Evolutionary conservation across 768 basidiomycete genomes (phyloP), one percentile per base, ranked within the genome.

Genomic region (Brasilioporus rufonigricans): DNA sequence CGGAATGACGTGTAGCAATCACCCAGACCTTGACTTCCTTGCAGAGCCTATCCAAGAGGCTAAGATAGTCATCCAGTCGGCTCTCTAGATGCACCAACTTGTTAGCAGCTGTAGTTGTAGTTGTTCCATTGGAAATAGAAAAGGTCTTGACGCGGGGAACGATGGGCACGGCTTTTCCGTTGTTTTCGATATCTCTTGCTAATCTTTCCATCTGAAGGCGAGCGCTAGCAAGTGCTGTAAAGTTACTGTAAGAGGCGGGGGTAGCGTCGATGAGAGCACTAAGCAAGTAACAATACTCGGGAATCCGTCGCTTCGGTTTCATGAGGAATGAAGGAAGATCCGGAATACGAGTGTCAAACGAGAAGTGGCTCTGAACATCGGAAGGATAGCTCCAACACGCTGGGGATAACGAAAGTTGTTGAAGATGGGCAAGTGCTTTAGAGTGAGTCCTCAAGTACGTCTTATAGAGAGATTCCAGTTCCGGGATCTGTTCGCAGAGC

Each of bases 221-320:
- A 19, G 58, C 50, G 40, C 45, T 24, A 16, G 50, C 11, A 19
- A 62, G 57, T 18, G 61, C 44, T 13, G 23, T 45, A 11, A 83
- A 85, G 69, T 89, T 87, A 0, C 74, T 71, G 61, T 89, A 85
- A 13, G 67, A 63, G 40, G 82, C 79, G 1, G 83, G 81, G 1
- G 88, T 89, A 60, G 83, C 82, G 41, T 84, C 81, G 48, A 86
- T 78, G 57, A 91, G 83, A 32, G 87, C 80, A 29, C 74, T 70
- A 31, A 98, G 80, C 19, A 98, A 79, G 3, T 93, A 80, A 0
- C 88, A 83, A 67, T 98, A 98, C 67, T 97, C 96, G 51, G 94
- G 82, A 43, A 96, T 77, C 9, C 95, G 84, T 66, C 97, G 93
- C n/a, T 96, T 90, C 19, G 95, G 95, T 71, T 95, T 96, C 71